Base-by-base conservation (phyloP, 2,329 filamentous ascomycete genomes). In the Lachnellula hyalina region DNA sequence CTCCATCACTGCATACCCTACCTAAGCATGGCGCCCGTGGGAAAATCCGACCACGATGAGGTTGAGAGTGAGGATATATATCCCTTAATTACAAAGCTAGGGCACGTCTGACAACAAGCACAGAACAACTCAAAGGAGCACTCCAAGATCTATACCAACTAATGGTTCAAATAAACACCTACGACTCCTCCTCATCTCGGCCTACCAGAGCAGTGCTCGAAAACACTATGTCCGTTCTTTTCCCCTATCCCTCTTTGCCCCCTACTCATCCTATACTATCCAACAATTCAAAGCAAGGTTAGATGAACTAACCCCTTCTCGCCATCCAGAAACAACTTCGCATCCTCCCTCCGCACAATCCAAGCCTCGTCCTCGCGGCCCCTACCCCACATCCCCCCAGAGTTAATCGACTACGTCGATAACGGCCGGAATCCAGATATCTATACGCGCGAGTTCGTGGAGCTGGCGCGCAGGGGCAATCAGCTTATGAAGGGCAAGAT, bases 381-480 rank as follows among this genome's bases (percentile, higher is more conserved):
- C 53, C 75, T 84, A 41, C 80, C 81, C 4, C 71, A 69, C 34
- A 76, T 86, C 21, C 84, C 84, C 2, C 79, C 78, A 50, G 83
- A 86, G 65, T 77, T 87, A 12, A 76, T 87, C 57, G 75, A 82
- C 66, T 88, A 88, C 72, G 84, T 88, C 64, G 84, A 88, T 69
- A 81, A 83, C 67, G 84, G 85, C 45, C 83, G 85, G 49, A 88
- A 88, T 73, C 85, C 85, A 2, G 85, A 88, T 71, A 87, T 88
- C 63, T 88, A 88, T 75, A 88, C 85, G 52, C 77, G 85, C 65
- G 85, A 88, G 73, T 87, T 88, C 65, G 84, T 87, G 65, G 85
- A 88, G 78, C 75, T 85, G 51, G 83, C 85, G 23, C 74, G 84
- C 52, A 75, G 83, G 47, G 76, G 79, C 41, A 88, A 88, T 73